Percentiles rank a stretch among this genome's conserved stretches.
phyloP scores from a whole-genome alignment of 306 rosid species.

The Argentina anserina region DNA sequence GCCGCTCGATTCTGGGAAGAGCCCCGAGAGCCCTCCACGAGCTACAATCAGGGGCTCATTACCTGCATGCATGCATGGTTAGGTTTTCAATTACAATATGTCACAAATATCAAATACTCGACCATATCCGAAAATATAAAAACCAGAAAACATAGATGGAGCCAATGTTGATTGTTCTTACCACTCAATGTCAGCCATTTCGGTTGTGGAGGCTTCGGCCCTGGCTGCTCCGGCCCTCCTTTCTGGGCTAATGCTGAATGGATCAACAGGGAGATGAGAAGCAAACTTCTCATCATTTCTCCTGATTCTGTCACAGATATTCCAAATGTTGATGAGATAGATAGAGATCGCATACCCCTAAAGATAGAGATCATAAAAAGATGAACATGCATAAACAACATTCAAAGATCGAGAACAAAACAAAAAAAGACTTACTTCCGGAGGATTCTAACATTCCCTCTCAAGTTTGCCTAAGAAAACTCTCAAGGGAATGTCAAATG shows the following conservation, averaged over 20 bases:
- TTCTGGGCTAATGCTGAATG: slow-evolving; percentile 44
- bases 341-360: background rate
- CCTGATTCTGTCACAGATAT: slow-evolving; percentile 35
- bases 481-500: slow-evolving; percentile 42
- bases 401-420: background rate
- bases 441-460: slow-evolving; percentile 43
- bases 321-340: background rate
- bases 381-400: background rate
- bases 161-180: slow-evolving; percentile 5
- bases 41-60: slow-evolving; percentile 59
- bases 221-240: background rate
- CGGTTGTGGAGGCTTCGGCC: background rate
- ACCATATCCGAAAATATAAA: background rate
- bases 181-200: slow-evolving; percentile 85
- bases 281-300: slow-evolving; percentile 51
- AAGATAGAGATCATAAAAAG: no score
- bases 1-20: slow-evolving; percentile 64
- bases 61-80: slow-evolving; percentile 32
- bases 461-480: slow-evolving; percentile 30
- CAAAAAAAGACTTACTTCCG: slow-evolving; percentile 13
- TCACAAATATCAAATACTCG: background rate
- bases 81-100: background rate
- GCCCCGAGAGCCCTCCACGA: slow-evolving; percentile 76
- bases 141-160: background rate
- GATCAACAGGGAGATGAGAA: slow-evolving; percentile 50